Base-by-base conservation (phyloP, 164 flowering plant species). In the Berberis vulgaris region DNA sequence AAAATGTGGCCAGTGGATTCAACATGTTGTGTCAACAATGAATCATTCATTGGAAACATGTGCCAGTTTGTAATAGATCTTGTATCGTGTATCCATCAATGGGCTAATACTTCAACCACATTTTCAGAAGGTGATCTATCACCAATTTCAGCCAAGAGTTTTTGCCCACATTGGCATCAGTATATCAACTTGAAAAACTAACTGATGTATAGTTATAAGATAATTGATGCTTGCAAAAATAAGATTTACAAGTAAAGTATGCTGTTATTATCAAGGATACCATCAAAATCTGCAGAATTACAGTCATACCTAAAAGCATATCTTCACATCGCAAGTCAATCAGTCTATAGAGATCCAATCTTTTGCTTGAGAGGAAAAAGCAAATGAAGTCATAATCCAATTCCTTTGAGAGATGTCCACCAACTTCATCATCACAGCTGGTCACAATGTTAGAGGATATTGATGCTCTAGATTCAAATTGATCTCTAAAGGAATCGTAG, bases 321-420 rank as follows among this genome's bases (percentile, higher is more conserved):
- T 88, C 88, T 79, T 94, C 98, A 72, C 98, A 94, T 42, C 98
- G 91, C 54, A 66, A 66, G 72, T 90, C 98, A 77, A 94, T 87
- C 63, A 79, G 77, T 77, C 84, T 81, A 65, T 94, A 94, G 41
- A 94, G 90, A 72, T 88, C 91, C 65, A 83, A 45, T 73, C 98
- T 80, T 60, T 73, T 84, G 73, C 79, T 86, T 50, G 97, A 86
- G 65, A 94, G 91, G 76, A 94, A 94, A 74, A 86, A 87, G 69
- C 98, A 94, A 58, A 74, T 65, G 78, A 88, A 94, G 3, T 94
- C 93, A 71, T 87, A 90, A 57, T 90, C 98, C 81, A 94, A 77
- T 60, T 86, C 88, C 65, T 68, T 72, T 42, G 75, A 64, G 58
- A 64, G 65, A 12, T 45, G 67, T 64, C 77, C 77, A 61, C 61